These are phyloP conservation scores for Epichloe typhina DNA, from an alignment of 2,329 filamentous ascomycete species.

Conservation along the genomic window DNA sequence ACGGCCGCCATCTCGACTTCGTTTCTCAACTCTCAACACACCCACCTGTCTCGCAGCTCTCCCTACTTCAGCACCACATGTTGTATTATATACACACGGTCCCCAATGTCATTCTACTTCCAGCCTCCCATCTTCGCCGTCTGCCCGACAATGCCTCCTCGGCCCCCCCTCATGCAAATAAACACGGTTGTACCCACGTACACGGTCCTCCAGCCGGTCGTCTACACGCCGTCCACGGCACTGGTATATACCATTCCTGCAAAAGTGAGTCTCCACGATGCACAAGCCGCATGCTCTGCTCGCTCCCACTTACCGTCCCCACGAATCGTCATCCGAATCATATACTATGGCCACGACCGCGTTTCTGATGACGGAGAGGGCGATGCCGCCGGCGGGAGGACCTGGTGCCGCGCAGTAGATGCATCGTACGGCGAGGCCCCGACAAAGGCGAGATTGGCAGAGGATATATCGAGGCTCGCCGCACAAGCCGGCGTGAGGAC, in stretches of 20 bases:
- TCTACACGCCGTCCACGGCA: not conserved
- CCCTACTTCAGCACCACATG: not conserved
- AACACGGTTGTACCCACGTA: not conserved
- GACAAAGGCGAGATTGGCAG: not conserved
- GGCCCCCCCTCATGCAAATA: not conserved
- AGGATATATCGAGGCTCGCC: not conserved
- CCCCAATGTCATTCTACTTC: conserved; percentile 14
- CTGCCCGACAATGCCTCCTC: not conserved
- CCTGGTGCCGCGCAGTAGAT: conserved; percentile 2
- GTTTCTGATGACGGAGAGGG: too few species aligned
- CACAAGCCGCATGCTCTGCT: not conserved
- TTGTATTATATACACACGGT: not conserved
- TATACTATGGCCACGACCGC: conserved; percentile 2
- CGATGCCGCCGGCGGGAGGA: not conserved
- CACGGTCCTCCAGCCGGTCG: not conserved
- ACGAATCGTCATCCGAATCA: not conserved
- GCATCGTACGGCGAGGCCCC: not conserved
- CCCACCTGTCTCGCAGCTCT: not conserved
- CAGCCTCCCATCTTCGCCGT: conserved; percentile 14
- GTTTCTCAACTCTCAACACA: not conserved
- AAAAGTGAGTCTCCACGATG: not conserved
- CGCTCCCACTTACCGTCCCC: not conserved
- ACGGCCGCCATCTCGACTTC: not conserved
- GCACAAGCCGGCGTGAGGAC: not conserved
- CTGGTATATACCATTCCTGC: not conserved